phyloP scores from a whole-genome alignment of 805 yeast species.

The Candida coquimbonensis region DNA sequence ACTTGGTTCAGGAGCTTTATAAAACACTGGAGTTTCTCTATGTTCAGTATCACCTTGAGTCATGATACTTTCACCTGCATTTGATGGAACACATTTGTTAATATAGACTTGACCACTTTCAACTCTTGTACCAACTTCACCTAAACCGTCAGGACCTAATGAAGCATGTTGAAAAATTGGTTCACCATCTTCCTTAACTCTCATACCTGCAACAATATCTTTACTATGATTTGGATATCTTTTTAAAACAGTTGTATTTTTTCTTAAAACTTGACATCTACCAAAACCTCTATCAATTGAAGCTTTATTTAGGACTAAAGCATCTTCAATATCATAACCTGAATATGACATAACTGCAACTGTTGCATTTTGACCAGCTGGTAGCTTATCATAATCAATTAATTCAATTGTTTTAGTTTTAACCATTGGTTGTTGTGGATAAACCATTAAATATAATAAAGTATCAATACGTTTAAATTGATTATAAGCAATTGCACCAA shows the following conservation, averaged over 20 bases:
- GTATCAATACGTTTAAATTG: constrained; percentile 96
- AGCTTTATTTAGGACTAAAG: constrained; percentile 86
- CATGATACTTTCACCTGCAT: constrained; percentile 56
- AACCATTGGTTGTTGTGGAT: constrained; percentile 99
- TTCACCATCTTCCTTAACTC: constrained; percentile 71
- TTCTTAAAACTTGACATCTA: constrained; percentile 90
- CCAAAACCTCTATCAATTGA: constrained; percentile 96
- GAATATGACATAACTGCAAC: constrained; percentile 99
- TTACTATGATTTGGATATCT: constrained; percentile 91
- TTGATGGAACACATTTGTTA: constrained; percentile 87
- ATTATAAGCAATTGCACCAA: constrained; percentile 97
- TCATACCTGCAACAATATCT: constrained; percentile 87
- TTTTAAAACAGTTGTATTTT: constrained; percentile 83
- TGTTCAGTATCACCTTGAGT: constrained; percentile 42
- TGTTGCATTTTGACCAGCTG: constrained; percentile 98
- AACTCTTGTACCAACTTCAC: constrained; percentile 88
- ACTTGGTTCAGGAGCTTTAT: constrained; percentile 93
- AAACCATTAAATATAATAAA: constrained; percentile 88
- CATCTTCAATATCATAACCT: constrained; percentile 99
- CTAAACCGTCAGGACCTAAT: constrained; percentile 91
- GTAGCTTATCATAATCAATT: constrained; percentile 90
- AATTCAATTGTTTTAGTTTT: constrained; percentile 95
- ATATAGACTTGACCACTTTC: constrained; percentile 92
- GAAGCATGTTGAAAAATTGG: constrained; percentile 84
- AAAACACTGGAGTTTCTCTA: constrained; percentile 85